Base-by-base conservation (phyloP, 108 stramenopile species). In the Nitzschia palea region DNA sequence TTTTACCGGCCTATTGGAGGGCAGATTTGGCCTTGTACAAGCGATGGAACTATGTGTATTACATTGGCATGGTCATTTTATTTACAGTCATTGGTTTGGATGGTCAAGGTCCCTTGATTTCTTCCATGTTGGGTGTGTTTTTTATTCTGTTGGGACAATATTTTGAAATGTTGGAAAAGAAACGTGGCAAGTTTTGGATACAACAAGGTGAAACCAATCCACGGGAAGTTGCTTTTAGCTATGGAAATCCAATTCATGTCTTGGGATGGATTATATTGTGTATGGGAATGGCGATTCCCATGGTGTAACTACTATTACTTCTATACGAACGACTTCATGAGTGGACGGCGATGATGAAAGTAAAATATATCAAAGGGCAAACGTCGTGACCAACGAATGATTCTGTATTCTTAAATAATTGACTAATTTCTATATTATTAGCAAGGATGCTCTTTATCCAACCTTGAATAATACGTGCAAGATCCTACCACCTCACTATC, bases 261-360 rank as follows among this genome's bases (percentile, higher is more conserved):
- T 2, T 73, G 29, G 71, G 71, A 37, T 73, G 71, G 71, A 53
- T 73, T 61, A 10, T 73, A 17, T 20, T 73, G 22, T 73, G 71
- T 27, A n/a, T 42, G 33, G 71, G 63, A 31, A 65, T 73, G 60
- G 54, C 71, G 26, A 44, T 60, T 25, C 68, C 68, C 0, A 70
- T 70, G 68, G 55, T 26, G 20, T 52, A 26, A 52, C 14, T 52
- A n/a, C 20, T 52, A 25, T 2, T 52, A 26, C 12, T 40, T 10
- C n/a, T n/a, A n/a, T n/a, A n/a, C n/a, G n/a, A n/a, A n/a, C n/a
- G n/a, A n/a, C n/a, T n/a, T n/a, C n/a, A n/a, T n/a, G n/a, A n/a
- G n/a, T n/a, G n/a, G n/a, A n/a, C n/a, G n/a, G n/a, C n/a, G n/a
- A n/a, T n/a, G n/a, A n/a, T n/a, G n/a, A n/a, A n/a, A n/a, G n/a